Conservation (phyloP, 106 monocot genomes). For the Allium fistulosum region DNA sequence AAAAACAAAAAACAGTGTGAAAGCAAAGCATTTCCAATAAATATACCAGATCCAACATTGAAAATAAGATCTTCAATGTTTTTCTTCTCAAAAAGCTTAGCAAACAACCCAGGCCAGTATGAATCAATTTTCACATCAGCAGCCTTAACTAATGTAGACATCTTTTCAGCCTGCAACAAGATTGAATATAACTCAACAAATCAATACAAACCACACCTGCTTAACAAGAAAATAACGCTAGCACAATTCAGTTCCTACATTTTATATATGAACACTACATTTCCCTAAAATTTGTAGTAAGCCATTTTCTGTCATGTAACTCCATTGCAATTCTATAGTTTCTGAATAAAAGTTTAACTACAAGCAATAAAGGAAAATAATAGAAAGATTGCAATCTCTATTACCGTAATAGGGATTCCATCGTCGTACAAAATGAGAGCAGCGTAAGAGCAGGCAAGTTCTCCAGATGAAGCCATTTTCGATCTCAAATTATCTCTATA, state of each 20-base stretch:
- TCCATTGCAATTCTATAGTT: too few relatives aligned
- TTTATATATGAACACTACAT: too few relatives aligned
- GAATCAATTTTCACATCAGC: neutral
- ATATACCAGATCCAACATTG: neutral
- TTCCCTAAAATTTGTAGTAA: too few relatives aligned
- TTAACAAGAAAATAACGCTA: too few relatives aligned
- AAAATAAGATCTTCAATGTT: conserved; percentile 1
- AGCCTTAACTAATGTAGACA: neutral
- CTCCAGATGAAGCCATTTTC: conserved; percentile 17
- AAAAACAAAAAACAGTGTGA: neutral
- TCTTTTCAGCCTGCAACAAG: neutral
- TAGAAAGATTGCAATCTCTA: too few relatives aligned
- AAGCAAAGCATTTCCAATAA: neutral
- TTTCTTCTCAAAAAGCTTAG: neutral
- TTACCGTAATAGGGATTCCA: conserved; percentile 58
- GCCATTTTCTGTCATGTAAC: too few relatives aligned
- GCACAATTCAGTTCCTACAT: too few relatives aligned
- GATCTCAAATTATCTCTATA: neutral
- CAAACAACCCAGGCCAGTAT: neutral
- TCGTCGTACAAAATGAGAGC: conserved; percentile 57
- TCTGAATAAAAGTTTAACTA: too few relatives aligned
- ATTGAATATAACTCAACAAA: too few relatives aligned
- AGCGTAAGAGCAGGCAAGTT: conserved; percentile 56
- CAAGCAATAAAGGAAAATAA: too few relatives aligned
- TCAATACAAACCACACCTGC: too few relatives aligned